Conservation (phyloP, 1,284 basidiomycete genomes). For the Malassezia caprae region DNA sequence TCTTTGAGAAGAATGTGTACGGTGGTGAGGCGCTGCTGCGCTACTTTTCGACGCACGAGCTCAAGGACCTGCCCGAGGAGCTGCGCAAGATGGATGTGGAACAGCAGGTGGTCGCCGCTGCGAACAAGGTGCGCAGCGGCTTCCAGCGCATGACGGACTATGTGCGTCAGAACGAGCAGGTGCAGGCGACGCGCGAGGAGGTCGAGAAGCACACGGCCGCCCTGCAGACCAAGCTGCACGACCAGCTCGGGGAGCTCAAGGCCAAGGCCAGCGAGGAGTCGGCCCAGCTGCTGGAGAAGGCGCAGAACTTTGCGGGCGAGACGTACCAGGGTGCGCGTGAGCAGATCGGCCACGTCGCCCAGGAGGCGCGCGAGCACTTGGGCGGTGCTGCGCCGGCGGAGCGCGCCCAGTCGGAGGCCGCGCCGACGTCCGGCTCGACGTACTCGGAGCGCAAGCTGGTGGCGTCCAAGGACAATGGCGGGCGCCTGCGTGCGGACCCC, state of each 20-base stretch:
- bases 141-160: slow-evolving; percentile 39
- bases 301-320: slow-evolving; percentile 25
- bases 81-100: slow-evolving; percentile 26
- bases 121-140: slow-evolving; percentile 53
- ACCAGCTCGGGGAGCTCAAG: slow-evolving; percentile 47
- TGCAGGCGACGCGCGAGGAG: slow-evolving; percentile 30
- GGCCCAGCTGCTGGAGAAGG: slow-evolving; percentile 12
- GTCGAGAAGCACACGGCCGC: slow-evolving; percentile 20
- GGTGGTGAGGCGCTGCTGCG: slow-evolving; percentile 58
- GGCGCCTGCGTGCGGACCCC: slow-evolving; percentile 35
- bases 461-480: slow-evolving; percentile 23
- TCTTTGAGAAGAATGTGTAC: slow-evolving; percentile 70
- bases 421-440: slow-evolving; percentile 27
- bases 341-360: slow-evolving; percentile 8
- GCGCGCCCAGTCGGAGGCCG: slow-evolving; percentile 9
- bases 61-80: slow-evolving; percentile 21
- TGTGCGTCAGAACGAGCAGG: slow-evolving; percentile 24
- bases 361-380: slow-evolving; percentile 25
- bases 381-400: slow-evolving; percentile 29
- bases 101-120: slow-evolving; percentile 55
- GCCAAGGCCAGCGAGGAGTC: slow-evolving; percentile 26
- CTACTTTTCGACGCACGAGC: slow-evolving; percentile 33
- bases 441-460: slow-evolving; percentile 32
- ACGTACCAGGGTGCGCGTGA: slow-evolving; percentile 17
- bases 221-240: slow-evolving; percentile 24